A percentile compares a stretch with the other conserved stretches of the same genome.
phyloP scores from a whole-genome alignment of 2,329 filamentous ascomycete genomes.

The Trichophaea hybrida region DNA sequence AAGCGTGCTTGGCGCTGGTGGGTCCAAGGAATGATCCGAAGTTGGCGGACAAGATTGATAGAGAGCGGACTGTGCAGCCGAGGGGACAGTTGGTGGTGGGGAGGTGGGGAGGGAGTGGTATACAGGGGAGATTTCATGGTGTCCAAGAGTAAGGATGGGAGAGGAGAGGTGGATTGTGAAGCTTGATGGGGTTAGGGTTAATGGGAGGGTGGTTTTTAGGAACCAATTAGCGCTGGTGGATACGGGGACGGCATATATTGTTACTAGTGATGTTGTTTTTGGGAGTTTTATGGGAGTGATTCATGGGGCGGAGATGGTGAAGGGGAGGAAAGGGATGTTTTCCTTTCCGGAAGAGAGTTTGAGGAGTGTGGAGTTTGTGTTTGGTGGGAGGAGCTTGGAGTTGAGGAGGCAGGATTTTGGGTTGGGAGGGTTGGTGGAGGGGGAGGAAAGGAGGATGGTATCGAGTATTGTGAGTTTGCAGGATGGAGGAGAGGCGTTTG shows the following conservation, averaged over 20 bases:
- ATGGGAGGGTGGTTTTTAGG: background rate
- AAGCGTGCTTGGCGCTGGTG: background rate
- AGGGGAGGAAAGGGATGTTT: background rate
- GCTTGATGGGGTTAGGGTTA: background rate
- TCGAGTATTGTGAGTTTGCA: background rate
- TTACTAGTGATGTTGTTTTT: background rate
- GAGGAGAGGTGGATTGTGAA: background rate
- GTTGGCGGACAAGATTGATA: background rate
- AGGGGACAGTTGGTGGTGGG: background rate
- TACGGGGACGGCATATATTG: constrained; percentile 1
- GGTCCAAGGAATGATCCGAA: background rate
- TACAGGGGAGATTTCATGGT: background rate
- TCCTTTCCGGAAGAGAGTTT: background rate
- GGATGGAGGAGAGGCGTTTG: background rate
- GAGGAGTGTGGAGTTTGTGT: background rate
- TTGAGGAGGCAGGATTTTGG: background rate
- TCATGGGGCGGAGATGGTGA: background rate
- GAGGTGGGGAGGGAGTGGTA: background rate
- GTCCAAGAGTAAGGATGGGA: background rate
- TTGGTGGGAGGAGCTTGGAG: background rate
- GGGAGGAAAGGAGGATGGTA: background rate
- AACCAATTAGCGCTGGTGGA: background rate
- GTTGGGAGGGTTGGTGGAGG: background rate
- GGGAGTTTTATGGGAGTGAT: background rate
- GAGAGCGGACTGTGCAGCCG: background rate